These are phyloP conservation scores for Trametes punicea DNA, from an alignment of 768 basidiomycete species.

Conservation along the genomic window DNA sequence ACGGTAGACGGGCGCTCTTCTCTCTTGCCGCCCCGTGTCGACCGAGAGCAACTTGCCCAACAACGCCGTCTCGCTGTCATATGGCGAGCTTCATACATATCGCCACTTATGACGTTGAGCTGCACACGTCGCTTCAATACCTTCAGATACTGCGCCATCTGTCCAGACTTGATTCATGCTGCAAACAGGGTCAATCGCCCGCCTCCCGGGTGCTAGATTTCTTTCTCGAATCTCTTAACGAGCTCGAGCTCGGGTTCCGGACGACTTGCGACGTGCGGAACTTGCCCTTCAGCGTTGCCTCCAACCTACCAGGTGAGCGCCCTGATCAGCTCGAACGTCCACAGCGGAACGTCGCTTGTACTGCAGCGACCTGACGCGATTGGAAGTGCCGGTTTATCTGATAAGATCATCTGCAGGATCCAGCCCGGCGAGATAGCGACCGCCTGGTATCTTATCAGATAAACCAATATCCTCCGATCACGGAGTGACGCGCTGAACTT, in stretches of 20 bases:
- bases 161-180: no score
- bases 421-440: not conserved
- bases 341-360: not conserved
- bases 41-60: no score
- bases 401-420: not conserved
- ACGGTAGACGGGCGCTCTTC: not conserved
- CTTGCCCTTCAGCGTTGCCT: not conserved
- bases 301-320: constrained; percentile 3
- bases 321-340: not conserved
- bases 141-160: no score
- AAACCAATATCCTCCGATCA: not conserved
- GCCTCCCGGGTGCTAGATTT: not conserved
- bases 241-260: not conserved
- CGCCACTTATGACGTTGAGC: not conserved
- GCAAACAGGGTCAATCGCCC: no score
- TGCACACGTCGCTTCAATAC: no score
- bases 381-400: not conserved
- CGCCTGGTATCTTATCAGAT: constrained; percentile 11
- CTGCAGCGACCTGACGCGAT: not conserved
- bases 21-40: not conserved
- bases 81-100: not conserved
- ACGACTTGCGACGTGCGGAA: not conserved
- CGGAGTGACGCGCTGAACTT: not conserved
- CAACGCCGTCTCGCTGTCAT: no score
- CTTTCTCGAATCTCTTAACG: not conserved